A percentile compares a stretch with the other conserved stretches of the same genome.
Conservation (phyloP, 164 flowering plant species). For the grape (Vitis vinifera) region ASM3070453v1 NC_081816.1:7535001-7535500, state of each 20-base stretch:
- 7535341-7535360: not conserved
- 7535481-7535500: constrained; percentile 5
- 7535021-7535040: not conserved
- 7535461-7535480: constrained; percentile 15
- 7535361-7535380: not conserved
- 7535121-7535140: not conserved
- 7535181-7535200: not conserved
- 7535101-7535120: not conserved
- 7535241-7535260: constrained; percentile 1
- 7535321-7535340: not conserved
- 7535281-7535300: not conserved
- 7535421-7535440: not conserved
- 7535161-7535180: not conserved
- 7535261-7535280: not conserved
- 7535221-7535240: not conserved
- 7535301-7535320: not conserved
- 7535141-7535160: not conserved
- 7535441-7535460: constrained; percentile 7
- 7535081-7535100: not conserved
- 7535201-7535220: constrained; percentile 8
- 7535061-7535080: not conserved
- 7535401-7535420: not conserved
- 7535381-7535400: not conserved
- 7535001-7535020: constrained; percentile 1
- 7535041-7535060: not conserved